phyloP scores from a whole-genome alignment of 129 eudicot species.

The Solidago caesia region DNA sequence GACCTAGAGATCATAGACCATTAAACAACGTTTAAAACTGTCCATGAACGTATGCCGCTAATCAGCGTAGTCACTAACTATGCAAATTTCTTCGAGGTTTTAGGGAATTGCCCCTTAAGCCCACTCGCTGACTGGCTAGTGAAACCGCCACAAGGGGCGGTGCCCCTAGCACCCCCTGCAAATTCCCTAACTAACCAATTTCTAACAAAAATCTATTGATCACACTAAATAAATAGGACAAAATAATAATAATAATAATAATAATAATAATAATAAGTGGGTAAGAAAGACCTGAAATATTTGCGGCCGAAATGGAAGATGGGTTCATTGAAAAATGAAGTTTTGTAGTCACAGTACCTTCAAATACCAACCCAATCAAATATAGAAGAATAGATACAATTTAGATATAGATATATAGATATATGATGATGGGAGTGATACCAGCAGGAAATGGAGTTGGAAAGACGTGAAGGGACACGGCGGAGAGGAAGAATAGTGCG shows the following conservation, averaged over 20 bases:
- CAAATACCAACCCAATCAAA: background rate
- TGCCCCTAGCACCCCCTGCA: no score
- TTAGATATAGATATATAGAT: background rate
- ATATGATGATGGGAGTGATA: slow-evolving; percentile 16
- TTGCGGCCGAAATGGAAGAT: slow-evolving; percentile 65
- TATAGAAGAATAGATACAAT: background rate
- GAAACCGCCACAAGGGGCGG: no score
- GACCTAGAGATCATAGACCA: no score
- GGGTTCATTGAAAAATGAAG: slow-evolving; percentile 57
- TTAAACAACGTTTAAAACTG: no score
- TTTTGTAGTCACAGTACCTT: slow-evolving; percentile 88
- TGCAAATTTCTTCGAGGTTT: no score
- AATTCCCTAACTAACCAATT: no score
- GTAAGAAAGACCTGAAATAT: slow-evolving; percentile 49
- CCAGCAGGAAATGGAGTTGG: slow-evolving; percentile 82
- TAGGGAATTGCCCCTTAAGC: no score
- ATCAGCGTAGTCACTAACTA: no score
- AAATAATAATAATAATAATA: background rate
- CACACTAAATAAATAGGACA: background rate
- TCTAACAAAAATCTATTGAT: no score
- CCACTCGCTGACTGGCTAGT: no score
- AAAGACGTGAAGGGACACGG: slow-evolving; percentile 32
- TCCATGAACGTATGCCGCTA: no score
- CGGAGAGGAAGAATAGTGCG: slow-evolving; percentile 62
- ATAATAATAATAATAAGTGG: no score